A percentile compares a stretch with the other conserved stretches of the same genome.
Conservation (phyloP, 2,329 filamentous ascomycete genomes). For the Colletotrichum neosansevieriae region DNA sequence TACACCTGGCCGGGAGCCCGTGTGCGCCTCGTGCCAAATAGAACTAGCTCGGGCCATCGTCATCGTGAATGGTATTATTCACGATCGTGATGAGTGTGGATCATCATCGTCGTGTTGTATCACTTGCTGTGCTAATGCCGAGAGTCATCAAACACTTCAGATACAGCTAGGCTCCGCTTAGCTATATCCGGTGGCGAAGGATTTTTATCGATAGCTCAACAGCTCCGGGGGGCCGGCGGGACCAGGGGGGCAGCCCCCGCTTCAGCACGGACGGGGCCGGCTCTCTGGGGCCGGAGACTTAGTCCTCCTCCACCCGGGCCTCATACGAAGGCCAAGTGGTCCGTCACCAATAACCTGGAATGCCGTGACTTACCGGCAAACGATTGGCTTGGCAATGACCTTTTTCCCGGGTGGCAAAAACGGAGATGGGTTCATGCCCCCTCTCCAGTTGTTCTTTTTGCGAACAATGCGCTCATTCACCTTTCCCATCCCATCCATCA, state of each 20-base stretch:
- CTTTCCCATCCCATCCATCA: constrained; percentile 13
- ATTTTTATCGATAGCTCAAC: background rate
- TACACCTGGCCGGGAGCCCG: background rate
- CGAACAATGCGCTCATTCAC: constrained; percentile 22
- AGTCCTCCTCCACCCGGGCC: background rate
- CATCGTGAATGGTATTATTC: constrained; percentile 13
- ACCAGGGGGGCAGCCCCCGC: background rate
- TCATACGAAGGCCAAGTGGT: background rate
- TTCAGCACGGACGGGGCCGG: constrained; percentile 36
- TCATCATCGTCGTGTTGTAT: background rate
- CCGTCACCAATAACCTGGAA: background rate
- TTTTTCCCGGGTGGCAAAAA: constrained; percentile 16
- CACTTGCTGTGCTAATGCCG: constrained; percentile 5
- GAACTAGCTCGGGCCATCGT: background rate
- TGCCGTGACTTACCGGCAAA: constrained; percentile 18
- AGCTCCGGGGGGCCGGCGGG: constrained; percentile 18
- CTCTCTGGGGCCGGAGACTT: constrained; percentile 20
- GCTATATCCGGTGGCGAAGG: constrained; percentile 20
- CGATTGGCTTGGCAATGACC: constrained; percentile 17
- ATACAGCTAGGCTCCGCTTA: constrained; percentile 12
- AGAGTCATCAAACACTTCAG: constrained; percentile 17
- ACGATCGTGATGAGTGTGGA: constrained; percentile 14
- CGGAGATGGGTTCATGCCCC: constrained; percentile 2
- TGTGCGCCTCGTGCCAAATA: background rate
- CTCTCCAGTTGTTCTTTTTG: background rate